Percentiles rank a stretch among this genome's conserved stretches.
Conservation (phyloP, 345 rosid genomes). For the Carallia brachiata region DNA sequence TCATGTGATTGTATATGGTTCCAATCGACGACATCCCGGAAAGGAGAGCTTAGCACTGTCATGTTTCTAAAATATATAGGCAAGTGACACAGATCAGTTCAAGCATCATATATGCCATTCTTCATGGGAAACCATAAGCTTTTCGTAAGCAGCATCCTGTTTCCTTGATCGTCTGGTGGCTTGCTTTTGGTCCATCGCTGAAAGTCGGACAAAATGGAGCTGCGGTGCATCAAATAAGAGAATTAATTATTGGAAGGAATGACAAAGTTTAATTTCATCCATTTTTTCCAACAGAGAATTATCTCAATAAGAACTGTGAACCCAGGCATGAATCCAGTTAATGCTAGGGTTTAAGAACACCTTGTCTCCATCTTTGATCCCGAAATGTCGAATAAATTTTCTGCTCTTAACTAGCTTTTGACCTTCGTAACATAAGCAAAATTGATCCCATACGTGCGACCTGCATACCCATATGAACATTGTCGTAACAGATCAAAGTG, state of each 20-base stretch:
- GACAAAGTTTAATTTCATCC: too few relatives aligned
- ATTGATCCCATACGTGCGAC: conserved; percentile 6
- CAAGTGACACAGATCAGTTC: too few relatives aligned
- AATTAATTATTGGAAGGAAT: background rate
- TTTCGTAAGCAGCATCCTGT: background rate
- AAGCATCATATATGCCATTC: background rate
- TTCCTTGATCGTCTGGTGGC: background rate
- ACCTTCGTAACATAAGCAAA: conserved; percentile 8
- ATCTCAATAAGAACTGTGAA: too few relatives aligned
- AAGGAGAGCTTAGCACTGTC: too few relatives aligned
- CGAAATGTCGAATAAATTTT: background rate
- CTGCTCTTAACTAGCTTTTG: conserved; percentile 5
- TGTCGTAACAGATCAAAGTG: background rate
- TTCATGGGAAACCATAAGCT: background rate
- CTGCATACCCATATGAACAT: background rate
- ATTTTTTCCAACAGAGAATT: too few relatives aligned
- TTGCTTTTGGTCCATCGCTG: background rate
- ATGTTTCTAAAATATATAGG: too few relatives aligned
- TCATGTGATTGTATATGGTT: too few relatives aligned
- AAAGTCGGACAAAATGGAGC: conserved; percentile 6
- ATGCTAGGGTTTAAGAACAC: background rate
- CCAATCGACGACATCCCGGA: too few relatives aligned
- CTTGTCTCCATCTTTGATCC: conserved; percentile 1
- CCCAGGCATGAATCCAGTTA: too few relatives aligned
- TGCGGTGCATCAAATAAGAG: background rate